Base-by-base conservation (phyloP, 805 yeast genomes). In the Kodamaea restingae region DNA sequence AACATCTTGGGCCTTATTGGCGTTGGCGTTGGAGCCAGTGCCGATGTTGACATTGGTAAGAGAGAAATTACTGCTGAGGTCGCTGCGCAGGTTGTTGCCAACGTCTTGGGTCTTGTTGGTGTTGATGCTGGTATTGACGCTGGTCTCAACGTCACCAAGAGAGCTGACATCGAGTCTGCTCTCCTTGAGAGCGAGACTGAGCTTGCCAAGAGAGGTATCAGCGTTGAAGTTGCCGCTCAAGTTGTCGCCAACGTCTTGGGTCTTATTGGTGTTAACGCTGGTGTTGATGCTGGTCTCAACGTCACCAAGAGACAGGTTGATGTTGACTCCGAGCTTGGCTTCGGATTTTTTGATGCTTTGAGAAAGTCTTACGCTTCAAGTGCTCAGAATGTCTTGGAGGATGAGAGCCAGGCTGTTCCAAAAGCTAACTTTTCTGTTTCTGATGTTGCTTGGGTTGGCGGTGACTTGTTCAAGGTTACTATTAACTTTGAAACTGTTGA, bases 391-490 rank as follows among this genome's bases (percentile, higher is more conserved):
- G 37, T 47, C 15, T 25, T 45, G 32, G 29, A 38, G 25, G 18
- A 37, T 14, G 39, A 22, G 10, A 25, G 22, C 15, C n/a, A 25
- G 14, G 5, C 17, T 31, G 46, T 42, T 24, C 52, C 52, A 31
- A 43, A 38, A 35, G 52, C 51, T 6, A 35, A 43, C 7, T 47
- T 49, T 30, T 44, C 43, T 10, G 51, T 48, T 4, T 47, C 49
- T 15, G 48, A 50, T 29, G 48, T 50, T 36, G 46, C 41, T 9
- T 44, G 35, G 42, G 52, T 48, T 18, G 36, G 43, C 22, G 53
- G 40, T 27, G 51, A 48, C 41, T 39, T 46, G 34, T 52, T 40
- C 42, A 47, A 52, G 43, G 54, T 49, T 30, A 46, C 50, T 20
- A 36, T 52, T 27, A 45, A 49, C 42, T 52, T 51, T 20, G 44